Evolutionary conservation across 306 rosid species (phyloP).

Genomic region (Vigna angularis): DNA sequence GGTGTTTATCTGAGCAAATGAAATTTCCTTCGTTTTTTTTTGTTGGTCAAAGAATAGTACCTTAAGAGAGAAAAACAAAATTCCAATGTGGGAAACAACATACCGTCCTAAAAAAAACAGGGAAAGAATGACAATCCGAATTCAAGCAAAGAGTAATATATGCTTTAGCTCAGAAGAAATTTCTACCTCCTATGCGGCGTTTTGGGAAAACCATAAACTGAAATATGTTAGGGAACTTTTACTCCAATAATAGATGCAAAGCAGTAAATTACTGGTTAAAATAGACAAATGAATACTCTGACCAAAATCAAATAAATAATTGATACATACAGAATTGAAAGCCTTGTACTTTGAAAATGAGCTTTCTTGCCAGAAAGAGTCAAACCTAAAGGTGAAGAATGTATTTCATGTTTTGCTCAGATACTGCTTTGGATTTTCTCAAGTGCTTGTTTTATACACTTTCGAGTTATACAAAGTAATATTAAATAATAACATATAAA

Average conservation of each 20-base stretch:
- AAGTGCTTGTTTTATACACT: no score
- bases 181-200: not conserved
- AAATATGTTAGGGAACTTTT: not conserved
- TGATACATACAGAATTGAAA: constrained; percentile 2
- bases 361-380: not conserved
- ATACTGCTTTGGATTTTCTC: not conserved
- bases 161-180: constrained; percentile 12
- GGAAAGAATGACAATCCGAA: not conserved
- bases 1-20: constrained; percentile 13
- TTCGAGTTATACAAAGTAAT: no score
- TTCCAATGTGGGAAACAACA: not conserved
- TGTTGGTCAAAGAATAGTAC: constrained; percentile 3
- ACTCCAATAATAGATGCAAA: not conserved
- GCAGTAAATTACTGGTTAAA: constrained; percentile 5
- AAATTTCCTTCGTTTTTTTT: not conserved
- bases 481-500: no score
- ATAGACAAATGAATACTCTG: not conserved
- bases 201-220: constrained; percentile 5
- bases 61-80: constrained; percentile 3
- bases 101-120: not conserved
- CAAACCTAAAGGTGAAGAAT: constrained; percentile 24
- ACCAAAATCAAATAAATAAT: constrained; percentile 4
- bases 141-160: not conserved
- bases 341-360: constrained; percentile 21
- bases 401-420: constrained; percentile 20